These are phyloP conservation scores for Soucietia sequanensis DNA, from an alignment of 805 yeast species.

Conservation along the genomic window DNA sequence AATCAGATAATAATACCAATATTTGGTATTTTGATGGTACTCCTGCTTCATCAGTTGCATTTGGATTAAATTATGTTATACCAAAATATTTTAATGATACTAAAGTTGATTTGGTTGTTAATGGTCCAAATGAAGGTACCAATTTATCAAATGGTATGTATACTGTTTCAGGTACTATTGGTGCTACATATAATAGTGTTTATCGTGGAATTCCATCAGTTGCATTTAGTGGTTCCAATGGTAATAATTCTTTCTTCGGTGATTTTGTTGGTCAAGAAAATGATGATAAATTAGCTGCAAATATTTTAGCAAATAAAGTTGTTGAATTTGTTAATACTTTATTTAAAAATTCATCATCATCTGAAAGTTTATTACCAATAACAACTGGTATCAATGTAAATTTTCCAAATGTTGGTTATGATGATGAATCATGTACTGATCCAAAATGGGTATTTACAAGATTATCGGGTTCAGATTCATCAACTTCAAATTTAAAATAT, in stretches of 20 bases:
- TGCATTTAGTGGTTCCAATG: conserved; percentile 52
- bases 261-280: conserved; percentile 36
- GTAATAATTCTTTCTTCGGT: conserved; percentile 48
- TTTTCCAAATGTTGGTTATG: conserved; percentile 44
- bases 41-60: conserved; percentile 52
- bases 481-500: conserved; percentile 30
- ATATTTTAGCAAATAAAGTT: conserved; percentile 44
- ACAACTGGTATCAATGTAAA: conserved; percentile 50
- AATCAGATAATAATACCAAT: conserved; percentile 21
- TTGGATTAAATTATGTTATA: conserved; percentile 46
- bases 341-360: conserved; percentile 37
- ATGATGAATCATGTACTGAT: conserved; percentile 39
- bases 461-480: conserved; percentile 41
- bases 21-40: conserved; percentile 58
- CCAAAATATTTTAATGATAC: conserved; percentile 45
- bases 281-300: conserved; percentile 40
- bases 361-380: conserved; percentile 38
- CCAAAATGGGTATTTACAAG: conserved; percentile 47
- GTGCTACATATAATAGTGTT: conserved; percentile 47
- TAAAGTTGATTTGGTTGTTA: conserved; percentile 47
- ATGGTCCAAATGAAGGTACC: conserved; percentile 55
- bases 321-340: conserved; percentile 38
- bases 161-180: conserved; percentile 52
- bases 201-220: conserved; percentile 50
- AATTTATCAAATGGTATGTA: conserved; percentile 42